Evolutionary conservation across 768 basidiomycete species (phyloP), one percentile per base, ranked within the genome.

Genomic region (Amylocystis lapponica): DNA sequence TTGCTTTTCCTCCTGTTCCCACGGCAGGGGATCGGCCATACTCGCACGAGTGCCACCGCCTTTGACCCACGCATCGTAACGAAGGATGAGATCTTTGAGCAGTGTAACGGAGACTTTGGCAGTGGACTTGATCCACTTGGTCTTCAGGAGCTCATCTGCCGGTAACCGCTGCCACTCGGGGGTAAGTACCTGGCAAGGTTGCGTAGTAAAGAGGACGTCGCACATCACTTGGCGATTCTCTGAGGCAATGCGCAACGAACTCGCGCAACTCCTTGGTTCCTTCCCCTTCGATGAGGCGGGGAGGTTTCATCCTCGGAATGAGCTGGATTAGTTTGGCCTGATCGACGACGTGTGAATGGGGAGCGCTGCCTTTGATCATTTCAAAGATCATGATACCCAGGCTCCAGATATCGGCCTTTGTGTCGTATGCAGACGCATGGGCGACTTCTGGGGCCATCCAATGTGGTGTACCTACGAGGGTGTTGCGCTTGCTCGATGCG

Each of bases 361-460:
- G 96, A 13, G 94, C 96, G 46, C 82, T 82, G n/a, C 96, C 96
- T 58, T 90, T 93, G 53, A 85, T 81, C 83, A 97, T 95, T 63
- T 99, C 96, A 55, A 90, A 93, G 16, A 95, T 74, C 66, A 94
- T 86, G 59, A 99, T 94, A 5, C 96, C 96, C 45, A 99, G 66
- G 57, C 90, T 93, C 96, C 96, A 98, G 32, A 99, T 91, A 57
- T 99, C 96, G 3, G 95, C 96, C 61, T 96, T 98, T 40, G 88
- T 86, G 58, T 99, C 95, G 63, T 99, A 98, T n/a, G 90, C 80
- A 10, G 87, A 83, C 9, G 76, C 74, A 51, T 91, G 87, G 13
- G 95, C 89, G 3, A 98, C 92, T 64, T 99, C 96, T 0, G 96
- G 96, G 0, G 96, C 96, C 96, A 99, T 99, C 95, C 95, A 98